Percentiles rank a stretch among this genome's conserved stretches.
Evolutionary conservation across 257 asterid species (phyloP).

Genomic region (Leonotis leonurus): DNA sequence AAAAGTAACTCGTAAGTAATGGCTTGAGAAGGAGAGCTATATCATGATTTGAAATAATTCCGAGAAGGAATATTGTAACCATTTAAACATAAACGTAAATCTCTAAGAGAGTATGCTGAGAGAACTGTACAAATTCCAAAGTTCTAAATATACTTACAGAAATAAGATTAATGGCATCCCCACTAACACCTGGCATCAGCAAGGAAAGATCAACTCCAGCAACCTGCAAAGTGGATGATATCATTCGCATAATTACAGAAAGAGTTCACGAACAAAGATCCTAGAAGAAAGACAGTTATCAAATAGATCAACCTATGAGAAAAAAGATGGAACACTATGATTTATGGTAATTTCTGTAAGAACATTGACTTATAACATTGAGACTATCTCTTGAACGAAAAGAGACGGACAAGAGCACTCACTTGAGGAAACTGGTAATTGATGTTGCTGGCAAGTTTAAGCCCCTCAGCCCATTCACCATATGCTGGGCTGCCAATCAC

Average conservation of each 20-base stretch:
- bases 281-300: neutral
- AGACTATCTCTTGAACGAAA: neutral
- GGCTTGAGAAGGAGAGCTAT: neutral
- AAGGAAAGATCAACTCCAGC: conserved; percentile 46
- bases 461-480: conserved; percentile 56
- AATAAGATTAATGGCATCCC: conserved; percentile 64
- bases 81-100: neutral
- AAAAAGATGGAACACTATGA: too few relatives aligned
- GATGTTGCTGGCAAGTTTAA: conserved; percentile 52
- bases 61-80: neutral
- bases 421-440: conserved; percentile 65
- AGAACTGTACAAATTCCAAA: neutral
- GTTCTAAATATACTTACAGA: conserved; percentile 25
- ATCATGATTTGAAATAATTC: neutral
- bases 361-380: neutral
- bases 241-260: neutral
- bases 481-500: conserved; percentile 53
- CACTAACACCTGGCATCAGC: conserved; percentile 70
- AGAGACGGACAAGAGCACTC: conserved; percentile 12
- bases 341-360: too few relatives aligned
- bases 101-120: neutral
- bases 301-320: conserved; percentile 8
- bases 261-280: neutral
- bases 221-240: conserved; percentile 28
- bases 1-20: neutral